phyloP scores from a whole-genome alignment of 768 basidiomycete species.

The Lactarius hatsudake region DNA sequence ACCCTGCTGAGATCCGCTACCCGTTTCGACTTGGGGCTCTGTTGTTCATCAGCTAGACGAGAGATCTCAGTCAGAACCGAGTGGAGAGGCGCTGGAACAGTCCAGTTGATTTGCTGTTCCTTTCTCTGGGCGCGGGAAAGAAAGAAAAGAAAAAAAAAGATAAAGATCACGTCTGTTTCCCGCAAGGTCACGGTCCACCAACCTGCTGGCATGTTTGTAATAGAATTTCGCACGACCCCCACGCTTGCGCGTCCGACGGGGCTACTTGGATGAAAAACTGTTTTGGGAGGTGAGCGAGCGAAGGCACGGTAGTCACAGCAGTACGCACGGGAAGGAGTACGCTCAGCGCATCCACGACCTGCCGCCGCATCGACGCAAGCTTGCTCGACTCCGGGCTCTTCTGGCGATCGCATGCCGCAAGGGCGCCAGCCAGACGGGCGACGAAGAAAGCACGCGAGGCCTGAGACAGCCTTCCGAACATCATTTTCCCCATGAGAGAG shows the following conservation, averaged over 20 bases:
- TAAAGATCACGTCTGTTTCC: constrained; percentile 14
- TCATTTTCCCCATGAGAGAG: constrained; percentile 43
- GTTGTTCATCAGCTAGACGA: constrained; percentile 14
- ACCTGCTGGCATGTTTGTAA: constrained; percentile 46
- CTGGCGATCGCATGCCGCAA: constrained; percentile 39
- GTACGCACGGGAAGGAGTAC: too few species aligned
- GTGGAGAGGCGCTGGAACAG: constrained; percentile 12
- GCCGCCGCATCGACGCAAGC: constrained; percentile 41
- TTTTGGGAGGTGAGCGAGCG: constrained; percentile 10
- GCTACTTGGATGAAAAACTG: constrained; percentile 35
- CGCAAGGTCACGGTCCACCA: constrained; percentile 22
- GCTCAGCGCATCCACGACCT: constrained; percentile 44
- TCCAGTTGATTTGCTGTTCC: constrained; percentile 22
- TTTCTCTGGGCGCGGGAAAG: constrained; percentile 14
- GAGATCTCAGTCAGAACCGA: constrained; percentile 19
- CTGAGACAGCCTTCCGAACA: constrained; percentile 44
- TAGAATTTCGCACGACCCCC: constrained; percentile 41
- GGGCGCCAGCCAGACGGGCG: constrained; percentile 43
- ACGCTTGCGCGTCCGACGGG: constrained; percentile 33
- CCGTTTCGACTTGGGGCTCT: constrained; percentile 9
- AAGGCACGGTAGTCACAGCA: too few species aligned
- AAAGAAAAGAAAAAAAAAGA: neutral
- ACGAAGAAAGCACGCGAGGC: constrained; percentile 49
- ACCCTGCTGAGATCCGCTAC: constrained; percentile 28
- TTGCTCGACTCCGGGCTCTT: constrained; percentile 34